These are phyloP conservation scores for Candida wancherniae DNA, from an alignment of 805 yeast genomes.

Conservation along the genomic window DNA sequence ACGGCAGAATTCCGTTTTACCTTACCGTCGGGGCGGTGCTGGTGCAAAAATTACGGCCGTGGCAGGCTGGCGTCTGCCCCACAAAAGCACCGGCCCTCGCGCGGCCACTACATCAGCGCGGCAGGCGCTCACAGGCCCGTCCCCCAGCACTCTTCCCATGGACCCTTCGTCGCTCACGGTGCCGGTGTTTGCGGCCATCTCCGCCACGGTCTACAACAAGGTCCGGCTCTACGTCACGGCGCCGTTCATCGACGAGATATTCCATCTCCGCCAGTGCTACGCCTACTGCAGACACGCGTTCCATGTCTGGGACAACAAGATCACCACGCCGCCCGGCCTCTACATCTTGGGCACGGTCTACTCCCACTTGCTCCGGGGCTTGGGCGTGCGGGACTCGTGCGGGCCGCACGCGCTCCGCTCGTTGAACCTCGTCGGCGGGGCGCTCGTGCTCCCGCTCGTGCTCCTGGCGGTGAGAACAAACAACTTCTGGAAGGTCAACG, in stretches of 20 bases:
- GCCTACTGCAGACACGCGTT: slow-evolving; percentile 60
- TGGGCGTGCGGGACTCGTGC: slow-evolving; percentile 21
- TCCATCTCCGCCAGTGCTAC: slow-evolving; percentile 79
- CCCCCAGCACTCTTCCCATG: too few species aligned
- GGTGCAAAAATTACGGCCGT: too few species aligned
- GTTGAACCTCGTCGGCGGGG: slow-evolving; percentile 66
- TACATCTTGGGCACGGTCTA: slow-evolving; percentile 48
- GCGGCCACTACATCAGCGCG: background rate
- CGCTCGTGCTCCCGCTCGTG: slow-evolving; percentile 46
- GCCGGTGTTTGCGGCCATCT: slow-evolving; percentile 3
- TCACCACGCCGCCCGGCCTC: slow-evolving; percentile 96
- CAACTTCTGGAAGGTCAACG: slow-evolving; percentile 24
- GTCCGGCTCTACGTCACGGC: slow-evolving; percentile 6
- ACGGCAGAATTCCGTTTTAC: too few species aligned
- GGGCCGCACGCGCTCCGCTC: slow-evolving; percentile 24
- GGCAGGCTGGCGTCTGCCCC: too few species aligned
- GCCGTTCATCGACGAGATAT: slow-evolving; percentile 64
- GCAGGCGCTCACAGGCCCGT: too few species aligned
- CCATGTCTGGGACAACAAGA: slow-evolving; percentile 59
- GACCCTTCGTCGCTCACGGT: slow-evolving; percentile 4
- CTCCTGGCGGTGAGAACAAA: slow-evolving; percentile 22
- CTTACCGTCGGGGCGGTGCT: too few species aligned
- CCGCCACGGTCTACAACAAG: slow-evolving; percentile 8
- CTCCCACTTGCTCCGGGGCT: slow-evolving; percentile 32
- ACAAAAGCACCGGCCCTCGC: too few species aligned